A percentile compares a stretch with the other conserved stretches of the same genome.
phyloP scores from a whole-genome alignment of 805 yeast genomes.

The Hanseniaspora lindneri region DNA sequence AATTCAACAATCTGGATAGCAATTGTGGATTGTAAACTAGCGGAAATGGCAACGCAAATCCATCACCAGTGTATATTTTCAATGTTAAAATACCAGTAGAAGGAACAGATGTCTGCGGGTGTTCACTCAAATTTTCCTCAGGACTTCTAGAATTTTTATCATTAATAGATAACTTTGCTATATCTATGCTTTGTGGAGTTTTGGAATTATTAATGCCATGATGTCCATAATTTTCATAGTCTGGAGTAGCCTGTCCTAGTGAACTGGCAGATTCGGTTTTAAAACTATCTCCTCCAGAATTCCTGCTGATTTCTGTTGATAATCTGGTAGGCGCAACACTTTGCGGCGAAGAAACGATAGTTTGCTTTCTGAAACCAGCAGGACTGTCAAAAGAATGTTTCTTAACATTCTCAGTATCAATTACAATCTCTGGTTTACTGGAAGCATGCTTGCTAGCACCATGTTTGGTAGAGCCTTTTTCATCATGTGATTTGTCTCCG shows the following conservation, averaged over 20 bases:
- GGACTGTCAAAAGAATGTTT: conserved; percentile 1
- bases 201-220: background rate
- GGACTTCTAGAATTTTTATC: background rate
- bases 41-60: conserved; percentile 58
- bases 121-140: background rate
- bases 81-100: conserved; percentile 58
- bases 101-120: conserved; percentile 4
- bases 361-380: conserved; percentile 9
- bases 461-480: background rate
- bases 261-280: no score
- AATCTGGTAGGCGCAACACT: background rate
- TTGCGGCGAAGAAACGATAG: conserved; percentile 7
- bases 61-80: conserved; percentile 59
- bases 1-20: conserved; percentile 51
- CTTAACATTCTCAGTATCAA: background rate
- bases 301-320: background rate
- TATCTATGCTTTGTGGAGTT: background rate
- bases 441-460: background rate
- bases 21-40: conserved; percentile 53
- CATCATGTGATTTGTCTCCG: conserved; percentile 2
- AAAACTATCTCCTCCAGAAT: background rate
- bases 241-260: no score
- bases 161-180: background rate
- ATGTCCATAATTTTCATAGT: no score
- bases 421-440: background rate